phyloP scores from a whole-genome alignment of 2,329 filamentous ascomycete genomes.

The Fusarium sp. region DNA sequence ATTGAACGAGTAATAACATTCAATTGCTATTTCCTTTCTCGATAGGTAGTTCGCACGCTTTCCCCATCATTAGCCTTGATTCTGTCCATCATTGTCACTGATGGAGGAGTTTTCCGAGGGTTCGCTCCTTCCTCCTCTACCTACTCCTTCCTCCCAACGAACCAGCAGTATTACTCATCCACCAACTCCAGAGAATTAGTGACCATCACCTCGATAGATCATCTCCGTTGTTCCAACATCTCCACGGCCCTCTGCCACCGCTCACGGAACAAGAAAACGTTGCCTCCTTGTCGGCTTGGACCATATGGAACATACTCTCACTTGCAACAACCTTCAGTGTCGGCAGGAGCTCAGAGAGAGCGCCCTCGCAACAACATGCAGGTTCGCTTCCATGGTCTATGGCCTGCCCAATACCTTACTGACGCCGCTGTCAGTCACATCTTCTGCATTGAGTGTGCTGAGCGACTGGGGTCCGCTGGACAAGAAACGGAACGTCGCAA shows the following conservation, averaged over 20 bases:
- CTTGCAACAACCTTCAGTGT: slow-evolving; percentile 86
- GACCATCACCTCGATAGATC: not conserved
- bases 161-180: not conserved
- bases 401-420: not conserved
- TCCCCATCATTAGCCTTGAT: not conserved
- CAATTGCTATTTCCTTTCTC: slow-evolving; percentile 3
- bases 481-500: slow-evolving; percentile 50
- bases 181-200: not conserved
- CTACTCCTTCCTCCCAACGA: not conserved
- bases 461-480: slow-evolving; percentile 70
- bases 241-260: not conserved
- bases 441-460: slow-evolving; percentile 83
- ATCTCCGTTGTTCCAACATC: not conserved
- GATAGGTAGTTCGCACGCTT: not conserved
- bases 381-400: slow-evolving; percentile 57
- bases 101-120: not conserved
- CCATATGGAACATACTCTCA: slow-evolving; percentile 78
- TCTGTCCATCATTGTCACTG: not conserved
- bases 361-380: slow-evolving; percentile 91
- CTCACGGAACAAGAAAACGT: not conserved
- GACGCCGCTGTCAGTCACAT: slow-evolving; percentile 72
- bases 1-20: slow-evolving; percentile 29
- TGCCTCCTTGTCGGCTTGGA: not conserved
- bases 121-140: not conserved
- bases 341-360: slow-evolving; percentile 74